These are phyloP conservation scores for Entoloma clypeatum DNA, from an alignment of 1,284 basidiomycete genomes.

Conservation along the genomic window DNA sequence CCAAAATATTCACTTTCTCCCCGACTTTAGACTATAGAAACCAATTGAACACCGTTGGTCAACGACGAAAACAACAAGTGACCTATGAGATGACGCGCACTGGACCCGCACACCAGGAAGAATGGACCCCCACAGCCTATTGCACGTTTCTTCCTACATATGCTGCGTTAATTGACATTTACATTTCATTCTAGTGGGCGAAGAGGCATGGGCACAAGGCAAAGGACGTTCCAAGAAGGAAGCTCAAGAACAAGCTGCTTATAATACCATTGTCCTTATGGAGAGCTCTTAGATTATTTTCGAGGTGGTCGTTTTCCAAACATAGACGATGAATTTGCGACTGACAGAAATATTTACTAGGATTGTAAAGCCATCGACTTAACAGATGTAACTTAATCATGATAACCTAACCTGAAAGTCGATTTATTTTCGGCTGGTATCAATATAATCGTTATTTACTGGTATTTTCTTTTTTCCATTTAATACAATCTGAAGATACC, in stretches of 20 bases:
- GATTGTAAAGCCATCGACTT: too few relatives aligned
- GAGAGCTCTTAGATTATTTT: too few relatives aligned
- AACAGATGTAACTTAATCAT: too few relatives aligned
- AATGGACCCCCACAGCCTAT: conserved; percentile 12
- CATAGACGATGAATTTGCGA: too few relatives aligned
- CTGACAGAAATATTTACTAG: too few relatives aligned
- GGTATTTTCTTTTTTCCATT: too few relatives aligned
- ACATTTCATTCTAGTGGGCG: conserved; percentile 4
- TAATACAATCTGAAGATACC: too few relatives aligned
- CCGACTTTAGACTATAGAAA: conserved; percentile 16
- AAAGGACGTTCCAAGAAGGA: conserved; percentile 7
- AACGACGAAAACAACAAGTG: not conserved
- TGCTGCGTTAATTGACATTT: not conserved
- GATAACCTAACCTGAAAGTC: too few relatives aligned
- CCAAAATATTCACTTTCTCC: too few relatives aligned
- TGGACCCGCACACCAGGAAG: conserved; percentile 5
- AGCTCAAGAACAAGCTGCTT: conserved; percentile 12
- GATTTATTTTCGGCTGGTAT: too few relatives aligned
- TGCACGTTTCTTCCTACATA: not conserved
- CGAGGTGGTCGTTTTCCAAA: too few relatives aligned
- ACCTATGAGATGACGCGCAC: conserved; percentile 5
- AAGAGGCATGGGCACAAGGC: conserved; percentile 10
- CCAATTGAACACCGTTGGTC: conserved; percentile 11
- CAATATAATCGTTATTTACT: too few relatives aligned
- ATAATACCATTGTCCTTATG: conserved; percentile 5